Percentiles rank a stretch among this genome's conserved stretches.
phyloP scores from a whole-genome alignment of 768 basidiomycete genomes.

The Pulveroboletus frians region DNA sequence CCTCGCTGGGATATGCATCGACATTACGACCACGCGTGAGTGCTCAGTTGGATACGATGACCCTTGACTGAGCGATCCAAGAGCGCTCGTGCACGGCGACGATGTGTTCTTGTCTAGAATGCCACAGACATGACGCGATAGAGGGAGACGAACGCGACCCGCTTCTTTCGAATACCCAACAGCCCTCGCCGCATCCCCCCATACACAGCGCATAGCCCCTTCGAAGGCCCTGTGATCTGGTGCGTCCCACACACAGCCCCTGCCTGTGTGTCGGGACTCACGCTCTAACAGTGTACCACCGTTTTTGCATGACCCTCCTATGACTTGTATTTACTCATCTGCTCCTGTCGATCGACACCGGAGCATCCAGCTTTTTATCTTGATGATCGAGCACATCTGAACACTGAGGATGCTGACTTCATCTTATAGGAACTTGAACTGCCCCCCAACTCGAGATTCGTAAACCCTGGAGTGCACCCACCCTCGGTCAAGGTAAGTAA shows the following conservation, averaged over 20 bases:
- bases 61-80: neutral
- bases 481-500: neutral
- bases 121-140: neutral
- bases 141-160: conserved; percentile 20
- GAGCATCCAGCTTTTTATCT: neutral
- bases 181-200: conserved; percentile 21
- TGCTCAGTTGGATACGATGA: neutral
- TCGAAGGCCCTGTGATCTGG: neutral
- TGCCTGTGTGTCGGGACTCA: neutral
- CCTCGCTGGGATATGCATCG: conserved; percentile 19
- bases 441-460: neutral
- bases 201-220: conserved; percentile 13
- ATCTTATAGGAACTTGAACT: neutral
- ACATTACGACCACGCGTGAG: conserved; percentile 23
- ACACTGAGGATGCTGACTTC: no score
- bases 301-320: no score
- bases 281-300: neutral
- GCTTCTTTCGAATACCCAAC: conserved; percentile 17
- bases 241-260: neutral
- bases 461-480: neutral
- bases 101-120: conserved; percentile 15
- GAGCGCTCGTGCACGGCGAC: conserved; percentile 24
- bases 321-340: neutral
- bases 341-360: neutral
- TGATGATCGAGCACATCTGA: no score